Evolutionary conservation across 768 basidiomycete genomes (phyloP), one percentile per base, ranked within the genome.

Genomic region (Pilatotrama ljubarskyi): DNA sequence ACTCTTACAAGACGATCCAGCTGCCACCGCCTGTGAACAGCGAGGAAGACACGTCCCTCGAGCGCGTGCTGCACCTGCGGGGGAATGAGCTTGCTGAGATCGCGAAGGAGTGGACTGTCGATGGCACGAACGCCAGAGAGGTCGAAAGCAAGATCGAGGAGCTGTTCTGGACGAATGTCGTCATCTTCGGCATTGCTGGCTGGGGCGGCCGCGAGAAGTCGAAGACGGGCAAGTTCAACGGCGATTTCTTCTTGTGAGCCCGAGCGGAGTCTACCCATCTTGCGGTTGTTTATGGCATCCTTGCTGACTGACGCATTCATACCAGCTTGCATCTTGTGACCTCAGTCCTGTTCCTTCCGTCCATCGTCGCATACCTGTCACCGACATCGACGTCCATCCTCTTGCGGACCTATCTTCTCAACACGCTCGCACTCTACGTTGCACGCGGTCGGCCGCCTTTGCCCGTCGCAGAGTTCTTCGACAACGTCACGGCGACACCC

Each of bases 261-360:
- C n/a, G n/a, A n/a, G n/a, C n/a, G n/a, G n/a, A n/a, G n/a, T n/a
- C n/a, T n/a, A 37, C 20, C 10, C 15, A 5, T 44, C 8, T n/a
- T n/a, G n/a, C 18, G 10, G 14, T 20, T 14, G 15, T 11, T 13
- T 13, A 13, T 5, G 18, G 18, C 8, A 17, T 17, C 41, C 3
- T 10, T 38, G 40, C 61, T 59, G 51, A 61, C 49, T 24, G 25
- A 49, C 13, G 38, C 22, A 41, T 17, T 49, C 43, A 8, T 0
- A 3, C 1, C 43, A 89, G 86, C 13, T 80, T 86, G 72, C 88
- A 84, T 63, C 70, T 85, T 1, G 79, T 88, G 41, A 91, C 87
- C 0, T 87, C 86, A 7, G 76, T 81, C 4, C 67, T 86, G 17
- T 88, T 88, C 76, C 68, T 88, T n/a, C 77, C 82, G 0, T 82